These are phyloP conservation scores for Russula sp. DNA, from an alignment of 768 basidiomycete genomes.

Conservation along the genomic window DNA sequence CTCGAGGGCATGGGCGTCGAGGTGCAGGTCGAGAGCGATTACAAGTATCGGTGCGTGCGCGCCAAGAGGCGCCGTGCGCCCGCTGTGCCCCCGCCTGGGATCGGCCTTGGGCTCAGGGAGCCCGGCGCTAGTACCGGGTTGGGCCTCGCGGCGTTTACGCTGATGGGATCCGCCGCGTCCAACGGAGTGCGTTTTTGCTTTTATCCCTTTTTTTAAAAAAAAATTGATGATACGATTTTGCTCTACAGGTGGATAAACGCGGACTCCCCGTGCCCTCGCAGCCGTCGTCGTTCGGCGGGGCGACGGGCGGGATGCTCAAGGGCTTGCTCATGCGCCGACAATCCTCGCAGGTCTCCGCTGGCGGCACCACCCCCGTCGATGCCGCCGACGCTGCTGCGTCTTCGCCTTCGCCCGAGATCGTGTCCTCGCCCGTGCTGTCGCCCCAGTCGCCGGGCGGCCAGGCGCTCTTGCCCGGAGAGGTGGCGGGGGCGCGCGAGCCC, in stretches of 20 bases:
- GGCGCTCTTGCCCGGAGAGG: constrained; percentile 25
- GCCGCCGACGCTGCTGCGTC: constrained; percentile 24
- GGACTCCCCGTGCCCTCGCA: constrained; percentile 82
- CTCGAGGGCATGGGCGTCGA: constrained; percentile 89
- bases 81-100: constrained; percentile 13
- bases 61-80: constrained; percentile 50
- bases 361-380: background rate
- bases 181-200: constrained; percentile 62
- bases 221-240: background rate
- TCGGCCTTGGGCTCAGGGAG: constrained; percentile 42
- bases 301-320: constrained; percentile 72
- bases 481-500: constrained; percentile 40
- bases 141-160: constrained; percentile 66
- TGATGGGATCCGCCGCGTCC: constrained; percentile 77
- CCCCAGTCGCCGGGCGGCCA: constrained; percentile 21
- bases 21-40: constrained; percentile 82
- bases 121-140: constrained; percentile 32
- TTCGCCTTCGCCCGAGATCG: constrained; percentile 25
- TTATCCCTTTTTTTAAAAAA: no score
- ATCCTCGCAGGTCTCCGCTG: constrained; percentile 67
- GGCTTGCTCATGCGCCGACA: constrained; percentile 88
- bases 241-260: constrained; percentile 73
- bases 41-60: constrained; percentile 81
- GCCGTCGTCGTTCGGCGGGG: constrained; percentile 55
- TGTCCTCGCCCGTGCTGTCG: constrained; percentile 9